phyloP scores from a whole-genome alignment of 352 stramenopile genomes.

The Blastocystis sp. region DNA sequence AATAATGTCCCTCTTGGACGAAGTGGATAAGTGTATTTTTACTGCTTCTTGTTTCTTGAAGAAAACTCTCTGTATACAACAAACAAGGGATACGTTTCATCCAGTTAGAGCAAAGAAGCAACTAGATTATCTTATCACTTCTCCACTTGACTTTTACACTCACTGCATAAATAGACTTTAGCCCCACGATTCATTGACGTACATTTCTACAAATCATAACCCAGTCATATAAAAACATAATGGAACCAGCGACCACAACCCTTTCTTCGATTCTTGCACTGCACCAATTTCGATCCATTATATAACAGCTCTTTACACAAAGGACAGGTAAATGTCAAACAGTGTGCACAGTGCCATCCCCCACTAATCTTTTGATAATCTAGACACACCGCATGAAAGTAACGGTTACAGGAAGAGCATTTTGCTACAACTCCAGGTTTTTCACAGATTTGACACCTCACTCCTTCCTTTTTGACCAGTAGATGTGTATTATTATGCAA shows the following conservation, averaged over 20 bases:
- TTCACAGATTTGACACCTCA: not conserved
- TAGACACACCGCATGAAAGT: not conserved
- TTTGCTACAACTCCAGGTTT: not conserved
- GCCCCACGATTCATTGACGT: not conserved
- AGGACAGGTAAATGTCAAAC: not conserved
- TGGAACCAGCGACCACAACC: not conserved
- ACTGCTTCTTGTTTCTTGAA: not conserved
- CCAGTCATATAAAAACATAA: not conserved
- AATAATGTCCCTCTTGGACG: conserved; percentile 32
- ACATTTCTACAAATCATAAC: not conserved
- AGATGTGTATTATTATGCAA: not conserved
- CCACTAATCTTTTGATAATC: not conserved
- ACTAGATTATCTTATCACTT: not conserved
- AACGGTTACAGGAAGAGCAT: not conserved
- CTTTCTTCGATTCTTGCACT: not conserved
- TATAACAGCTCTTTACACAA: not conserved
- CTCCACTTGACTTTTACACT: not conserved
- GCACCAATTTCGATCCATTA: not conserved
- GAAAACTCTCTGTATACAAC: too few species aligned
- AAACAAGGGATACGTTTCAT: too few species aligned
- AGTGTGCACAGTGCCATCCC: not conserved
- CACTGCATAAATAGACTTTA: not conserved
- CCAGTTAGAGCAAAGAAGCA: too few species aligned
- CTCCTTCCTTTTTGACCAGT: not conserved
- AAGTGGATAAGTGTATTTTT: conserved; percentile 3